Evolutionary conservation across 192 early-diverging fungal genomes (phyloP), one percentile per base, ranked within the genome.

Genomic region (Podila verticillata): DNA sequence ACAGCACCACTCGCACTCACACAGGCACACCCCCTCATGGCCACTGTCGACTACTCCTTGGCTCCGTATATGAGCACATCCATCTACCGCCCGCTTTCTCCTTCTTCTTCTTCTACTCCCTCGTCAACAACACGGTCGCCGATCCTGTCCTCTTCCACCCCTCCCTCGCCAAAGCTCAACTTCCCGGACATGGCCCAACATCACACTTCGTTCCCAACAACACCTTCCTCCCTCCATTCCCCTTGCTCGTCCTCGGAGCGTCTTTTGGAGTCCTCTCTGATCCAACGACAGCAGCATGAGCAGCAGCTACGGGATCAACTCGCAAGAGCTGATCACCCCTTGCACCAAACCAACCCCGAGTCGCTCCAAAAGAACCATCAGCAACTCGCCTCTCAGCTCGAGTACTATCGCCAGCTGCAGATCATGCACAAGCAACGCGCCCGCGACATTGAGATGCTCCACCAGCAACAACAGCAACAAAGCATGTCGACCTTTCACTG

Each of bases 401-500:
- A 75, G 24, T 75, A 75, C 66, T 69, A 69, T 34, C 49, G 74
- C 26, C 74, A 75, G 26, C 66, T 75, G 20, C 74, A 75, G 57
- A 69, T 75, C 67, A 75, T 75, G 74, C 74, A 75, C 34, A 63
- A 61, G 31, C 74, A 75, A 54, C 74, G 74, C 15, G 62, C 35
- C n/a, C 66, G 74, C 6, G 74, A 75, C 22, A 68, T 75, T n/a
- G 74, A 65, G 48, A 36, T 65, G 10, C 35, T 75, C 29, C 67
- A 75, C 19, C 62, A 57, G 9, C 74, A 75, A 32, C 73, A 75
- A 31, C 66, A 65, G 13, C 73, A 70, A 5, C 74, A 75, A 20
- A 51, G 28, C 15, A 54, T 26, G 20, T 54, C 63, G 20, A 34
- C 74, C 10, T 30, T 68, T 9, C 74, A 75, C 48, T 61, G 54